Evolutionary conservation across 352 stramenopile species (phyloP), one percentile per base, ranked within the genome.

Genomic region (Thraustotheca clavata): DNA sequence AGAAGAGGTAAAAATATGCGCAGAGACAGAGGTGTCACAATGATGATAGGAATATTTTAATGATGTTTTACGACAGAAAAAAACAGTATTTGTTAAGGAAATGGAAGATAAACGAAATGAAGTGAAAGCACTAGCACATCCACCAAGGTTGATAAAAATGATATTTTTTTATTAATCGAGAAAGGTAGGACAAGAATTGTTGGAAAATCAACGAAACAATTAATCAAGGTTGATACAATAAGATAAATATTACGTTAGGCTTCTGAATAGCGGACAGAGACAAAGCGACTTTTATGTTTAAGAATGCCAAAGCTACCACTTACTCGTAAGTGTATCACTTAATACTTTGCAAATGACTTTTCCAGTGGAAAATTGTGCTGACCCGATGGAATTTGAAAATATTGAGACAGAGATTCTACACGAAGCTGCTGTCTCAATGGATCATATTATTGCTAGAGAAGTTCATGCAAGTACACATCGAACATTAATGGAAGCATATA

Each of bases 391-490:
- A 5, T 46, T 36, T 27, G 31, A 61, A 49, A 24, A 34, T 12
- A 7, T 38, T 14, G 5, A 6, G 29, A 46, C 1, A 24, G 14
- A 3, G 7, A 43, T 40, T 20, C 33, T 46, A 32, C 57, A 65
- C 26, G 18, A 65, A 2, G 31, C 57, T 1, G 20, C 14, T 29
- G 18, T 65, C 6, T 11, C n/a, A n/a, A 24, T 65, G 16, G 57
- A 65, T 12, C 57, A 65, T 46, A 39, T 65, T 9, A 31, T 65
- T 5, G 29, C 38, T 7, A 40, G 57, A 18, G 57, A 65, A 20
- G 39, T 65, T 18, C 39, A 65, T 16, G 57, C 38, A 20, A 1
- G 47, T n/a, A 65, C 46, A 35, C 57, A 65, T 46, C 57, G 57
- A 1, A 11, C 31, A 8, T 33, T 32, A 16, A 65, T 65, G 57